A percentile compares a stretch with the other conserved stretches of the same genome.
Conservation (phyloP, 306 rosid genomes). For the Cajanus cajan region DNA sequence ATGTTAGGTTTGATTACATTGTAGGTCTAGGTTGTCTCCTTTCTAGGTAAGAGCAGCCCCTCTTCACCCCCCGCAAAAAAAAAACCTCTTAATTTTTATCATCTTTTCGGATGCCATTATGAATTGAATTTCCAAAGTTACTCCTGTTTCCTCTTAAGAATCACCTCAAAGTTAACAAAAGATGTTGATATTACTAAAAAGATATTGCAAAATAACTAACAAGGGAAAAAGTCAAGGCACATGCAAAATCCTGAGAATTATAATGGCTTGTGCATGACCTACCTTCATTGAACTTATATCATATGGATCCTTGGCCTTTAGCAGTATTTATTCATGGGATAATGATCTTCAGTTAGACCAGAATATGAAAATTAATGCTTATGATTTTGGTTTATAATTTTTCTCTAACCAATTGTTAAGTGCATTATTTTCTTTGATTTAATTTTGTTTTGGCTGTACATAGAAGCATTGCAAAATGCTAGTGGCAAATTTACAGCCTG, state of each 20-base stretch:
- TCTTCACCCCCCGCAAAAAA: background rate
- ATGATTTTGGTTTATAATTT: background rate
- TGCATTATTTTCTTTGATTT: constrained; percentile 21
- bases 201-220: background rate
- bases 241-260: background rate
- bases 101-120: background rate
- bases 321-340: background rate
- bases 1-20: background rate
- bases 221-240: background rate
- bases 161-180: background rate
- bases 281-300: background rate
- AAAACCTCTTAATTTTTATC: background rate
- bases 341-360: background rate
- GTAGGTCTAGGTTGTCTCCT: background rate
- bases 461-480: background rate
- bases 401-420: background rate
- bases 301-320: background rate
- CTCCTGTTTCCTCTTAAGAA: background rate
- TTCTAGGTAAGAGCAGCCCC: background rate
- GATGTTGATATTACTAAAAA: background rate
- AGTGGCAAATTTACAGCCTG: constrained; percentile 4
- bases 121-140: background rate
- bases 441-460: constrained; percentile 1
- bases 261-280: background rate
- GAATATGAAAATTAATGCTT: constrained; percentile 17